Evolutionary conservation across 495 filamentous ascomycete species (phyloP).

Genomic region (Echria macrotheca): DNA sequence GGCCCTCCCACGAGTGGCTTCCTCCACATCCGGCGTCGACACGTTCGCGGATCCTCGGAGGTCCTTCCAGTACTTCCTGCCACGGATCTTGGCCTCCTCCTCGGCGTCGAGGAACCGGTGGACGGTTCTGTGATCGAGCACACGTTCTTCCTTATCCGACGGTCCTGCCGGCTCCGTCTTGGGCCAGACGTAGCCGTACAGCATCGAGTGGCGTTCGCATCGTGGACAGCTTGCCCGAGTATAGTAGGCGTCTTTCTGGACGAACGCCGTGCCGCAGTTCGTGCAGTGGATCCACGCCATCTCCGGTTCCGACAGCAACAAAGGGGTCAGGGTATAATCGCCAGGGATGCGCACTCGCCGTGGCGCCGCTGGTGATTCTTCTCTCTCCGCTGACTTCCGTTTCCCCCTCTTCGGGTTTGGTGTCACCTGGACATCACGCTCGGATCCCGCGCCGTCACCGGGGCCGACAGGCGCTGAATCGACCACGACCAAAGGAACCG

Average conservation of each 20-base stretch:
- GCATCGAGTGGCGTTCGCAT: slow-evolving; percentile 90
- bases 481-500: no score
- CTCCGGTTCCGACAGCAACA: slow-evolving; percentile 65
- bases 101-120: slow-evolving; percentile 63
- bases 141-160: slow-evolving; percentile 66
- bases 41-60: neutral
- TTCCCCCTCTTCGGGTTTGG: neutral
- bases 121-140: slow-evolving; percentile 67
- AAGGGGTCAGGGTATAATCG: slow-evolving; percentile 70
- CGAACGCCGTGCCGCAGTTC: slow-evolving; percentile 73
- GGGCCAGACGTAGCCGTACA: slow-evolving; percentile 94
- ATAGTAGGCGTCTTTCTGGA: slow-evolving; percentile 80
- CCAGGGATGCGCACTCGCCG: slow-evolving; percentile 52
- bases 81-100: slow-evolving; percentile 56
- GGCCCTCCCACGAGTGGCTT: neutral
- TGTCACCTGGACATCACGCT: no score
- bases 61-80: slow-evolving; percentile 31
- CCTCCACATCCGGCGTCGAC: slow-evolving; percentile 1
- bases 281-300: slow-evolving; percentile 83
- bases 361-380: slow-evolving; percentile 8
- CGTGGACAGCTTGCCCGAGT: slow-evolving; percentile 80
- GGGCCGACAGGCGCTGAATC: neutral
- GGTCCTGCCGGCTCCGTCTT: slow-evolving; percentile 77
- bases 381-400: neutral
- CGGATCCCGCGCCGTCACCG: no score